A percentile compares a stretch with the other conserved stretches of the same genome.
These are phyloP conservation scores for Mycena alexandri DNA, from an alignment of 768 basidiomycete genomes.

Conservation along the genomic window DNA sequence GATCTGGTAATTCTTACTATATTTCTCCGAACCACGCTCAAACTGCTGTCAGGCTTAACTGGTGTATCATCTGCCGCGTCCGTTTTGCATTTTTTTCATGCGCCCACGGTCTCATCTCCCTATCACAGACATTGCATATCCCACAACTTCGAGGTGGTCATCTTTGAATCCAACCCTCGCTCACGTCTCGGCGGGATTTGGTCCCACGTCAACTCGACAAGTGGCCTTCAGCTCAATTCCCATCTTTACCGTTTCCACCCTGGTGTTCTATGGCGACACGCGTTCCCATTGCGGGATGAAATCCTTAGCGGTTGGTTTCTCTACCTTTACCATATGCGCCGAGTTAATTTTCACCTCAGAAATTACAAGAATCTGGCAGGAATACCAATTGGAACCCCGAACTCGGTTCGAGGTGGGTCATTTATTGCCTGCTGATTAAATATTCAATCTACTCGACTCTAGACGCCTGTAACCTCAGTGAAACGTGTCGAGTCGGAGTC, in stretches of 20 bases:
- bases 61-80: constrained; percentile 66
- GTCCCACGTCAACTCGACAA: constrained; percentile 64
- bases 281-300: constrained; percentile 63
- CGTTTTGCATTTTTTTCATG: constrained; percentile 20
- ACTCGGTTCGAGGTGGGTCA: constrained; percentile 58
- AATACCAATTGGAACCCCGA: constrained; percentile 60
- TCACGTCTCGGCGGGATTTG: constrained; percentile 61
- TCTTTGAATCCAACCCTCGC: constrained; percentile 55
- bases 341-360: constrained; percentile 41
- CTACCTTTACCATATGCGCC: neutral
- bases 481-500: constrained; percentile 41
- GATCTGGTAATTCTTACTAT: constrained; percentile 49
- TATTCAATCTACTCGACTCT: too few relatives aligned
- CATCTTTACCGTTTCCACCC: constrained; percentile 66
- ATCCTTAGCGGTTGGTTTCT: constrained; percentile 55
- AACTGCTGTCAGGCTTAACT: constrained; percentile 45
- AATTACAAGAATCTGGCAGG: constrained; percentile 58
- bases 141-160: constrained; percentile 66
- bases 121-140: constrained; percentile 55
- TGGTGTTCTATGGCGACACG: constrained; percentile 55
- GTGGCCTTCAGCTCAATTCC: constrained; percentile 64
- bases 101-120: neutral
- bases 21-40: neutral
- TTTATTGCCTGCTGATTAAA: neutral
- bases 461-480: constrained; percentile 55